These are phyloP conservation scores for Tulasnella sp. DNA, from an alignment of 768 basidiomycete genomes.

Conservation along the genomic window DNA sequence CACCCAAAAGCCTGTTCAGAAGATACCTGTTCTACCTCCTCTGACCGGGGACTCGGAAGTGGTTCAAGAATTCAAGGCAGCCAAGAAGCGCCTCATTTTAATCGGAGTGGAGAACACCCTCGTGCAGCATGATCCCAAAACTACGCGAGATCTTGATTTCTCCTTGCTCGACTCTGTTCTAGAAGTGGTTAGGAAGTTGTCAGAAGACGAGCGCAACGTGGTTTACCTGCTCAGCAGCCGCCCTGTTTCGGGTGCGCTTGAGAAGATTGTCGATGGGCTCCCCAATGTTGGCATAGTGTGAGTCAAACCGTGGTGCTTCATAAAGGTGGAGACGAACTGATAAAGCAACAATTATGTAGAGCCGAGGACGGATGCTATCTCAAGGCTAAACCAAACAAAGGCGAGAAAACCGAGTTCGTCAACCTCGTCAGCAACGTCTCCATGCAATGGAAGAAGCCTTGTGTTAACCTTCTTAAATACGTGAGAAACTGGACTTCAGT, in stretches of 20 bases:
- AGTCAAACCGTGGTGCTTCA: conserved; percentile 23
- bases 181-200: conserved; percentile 42
- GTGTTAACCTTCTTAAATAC: conserved; percentile 74
- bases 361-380: conserved; percentile 87
- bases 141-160: conserved; percentile 14
- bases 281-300: conserved; percentile 68
- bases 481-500: conserved; percentile 33
- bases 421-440: conserved; percentile 72
- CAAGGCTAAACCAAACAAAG: conserved; percentile 36
- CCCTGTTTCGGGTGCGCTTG: conserved; percentile 49
- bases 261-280: conserved; percentile 45
- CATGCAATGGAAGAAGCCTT: conserved; percentile 67
- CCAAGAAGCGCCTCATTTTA: conserved; percentile 51
- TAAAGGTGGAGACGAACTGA: neutral
- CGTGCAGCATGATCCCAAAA: conserved; percentile 33
- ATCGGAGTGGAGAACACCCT: conserved; percentile 72
- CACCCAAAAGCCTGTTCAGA: conserved; percentile 26
- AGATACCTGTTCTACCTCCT: conserved; percentile 6
- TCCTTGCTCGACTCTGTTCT: conserved; percentile 32
- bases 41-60: neutral
- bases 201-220: conserved; percentile 55
- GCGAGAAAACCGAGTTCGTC: conserved; percentile 44
- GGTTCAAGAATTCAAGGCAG: conserved; percentile 54
- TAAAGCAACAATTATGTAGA: conserved; percentile 26
- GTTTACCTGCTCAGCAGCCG: conserved; percentile 78